Conservation (phyloP, 331 rosid genomes). For the Quercus tomentella region DNA sequence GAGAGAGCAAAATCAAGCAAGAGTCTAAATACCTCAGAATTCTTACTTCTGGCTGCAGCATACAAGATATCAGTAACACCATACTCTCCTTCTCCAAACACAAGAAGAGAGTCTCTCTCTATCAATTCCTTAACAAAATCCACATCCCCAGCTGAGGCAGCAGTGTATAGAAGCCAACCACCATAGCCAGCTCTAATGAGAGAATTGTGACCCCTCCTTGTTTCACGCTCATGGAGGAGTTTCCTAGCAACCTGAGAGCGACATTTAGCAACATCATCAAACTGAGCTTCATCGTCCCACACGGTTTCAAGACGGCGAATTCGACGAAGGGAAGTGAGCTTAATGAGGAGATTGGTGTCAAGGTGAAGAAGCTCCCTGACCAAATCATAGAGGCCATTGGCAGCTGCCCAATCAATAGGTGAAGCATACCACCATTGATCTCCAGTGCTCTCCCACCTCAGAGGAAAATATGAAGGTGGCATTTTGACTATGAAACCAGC, state of each 20-base stretch:
- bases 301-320: slow-evolving; percentile 88
- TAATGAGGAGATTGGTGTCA: slow-evolving; percentile 80
- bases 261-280: slow-evolving; percentile 54
- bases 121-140: slow-evolving; percentile 58
- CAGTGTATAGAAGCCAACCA: slow-evolving; percentile 94
- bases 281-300: slow-evolving; percentile 75
- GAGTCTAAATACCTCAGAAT: slow-evolving; percentile 52
- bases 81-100: slow-evolving; percentile 90
- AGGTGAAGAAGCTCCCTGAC: slow-evolving; percentile 87
- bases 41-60: slow-evolving; percentile 81
- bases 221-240: slow-evolving; percentile 59
- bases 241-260: slow-evolving; percentile 67
- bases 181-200: slow-evolving; percentile 88
- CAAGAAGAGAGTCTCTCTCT: slow-evolving; percentile 52
- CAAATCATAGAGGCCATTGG: slow-evolving; percentile 79
- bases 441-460: slow-evolving; percentile 89
- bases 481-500: slow-evolving; percentile 2
- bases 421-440: slow-evolving; percentile 98
- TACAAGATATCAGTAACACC: slow-evolving; percentile 81
- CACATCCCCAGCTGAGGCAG: slow-evolving; percentile 85
- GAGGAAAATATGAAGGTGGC: slow-evolving; percentile 64
- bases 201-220: slow-evolving; percentile 46
- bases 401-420: slow-evolving; percentile 91
- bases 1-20: slow-evolving; percentile 50
- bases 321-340: slow-evolving; percentile 85